A percentile compares a stretch with the other conserved stretches of the same genome.
Conservation (phyloP, 495 filamentous ascomycete species). For the Echria macrotheca region DNA sequence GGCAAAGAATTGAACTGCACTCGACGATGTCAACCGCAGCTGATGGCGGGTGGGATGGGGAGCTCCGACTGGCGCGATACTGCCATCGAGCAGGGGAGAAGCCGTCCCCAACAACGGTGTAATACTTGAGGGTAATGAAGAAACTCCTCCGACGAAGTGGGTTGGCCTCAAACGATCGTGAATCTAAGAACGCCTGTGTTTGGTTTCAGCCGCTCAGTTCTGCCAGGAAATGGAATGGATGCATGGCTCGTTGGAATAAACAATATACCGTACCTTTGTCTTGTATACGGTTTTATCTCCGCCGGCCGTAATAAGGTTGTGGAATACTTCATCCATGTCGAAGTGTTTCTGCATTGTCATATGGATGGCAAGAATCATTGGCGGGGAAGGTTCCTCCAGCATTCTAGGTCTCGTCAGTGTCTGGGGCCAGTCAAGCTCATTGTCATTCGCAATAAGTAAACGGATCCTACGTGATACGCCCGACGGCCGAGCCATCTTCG, state of each 20-base stretch:
- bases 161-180: constrained; percentile 35
- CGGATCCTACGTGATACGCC: too few species aligned
- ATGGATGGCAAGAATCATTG: constrained; percentile 47
- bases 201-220: neutral
- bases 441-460: too few species aligned
- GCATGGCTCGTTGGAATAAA: too few species aligned
- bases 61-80: too few species aligned
- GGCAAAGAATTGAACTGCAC: constrained; percentile 45
- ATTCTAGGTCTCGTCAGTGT: too few species aligned
- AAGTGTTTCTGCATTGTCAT: constrained; percentile 43
- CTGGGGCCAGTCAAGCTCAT: too few species aligned
- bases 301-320: constrained; percentile 33
- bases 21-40: constrained; percentile 46
- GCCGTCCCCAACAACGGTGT: constrained; percentile 41
- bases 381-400: constrained; percentile 46
- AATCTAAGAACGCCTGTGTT: constrained; percentile 29
- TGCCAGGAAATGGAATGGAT: too few species aligned
- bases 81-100: constrained; percentile 47
- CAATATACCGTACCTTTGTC: too few species aligned
- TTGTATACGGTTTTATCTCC: constrained; percentile 28
- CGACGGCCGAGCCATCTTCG: too few species aligned
- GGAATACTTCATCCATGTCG: constrained; percentile 49
- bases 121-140: constrained; percentile 53
- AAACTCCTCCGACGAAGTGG: constrained; percentile 40
- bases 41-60: too few species aligned